Percentiles rank a stretch among this genome's conserved stretches.
phyloP scores from a whole-genome alignment of 2,329 filamentous ascomycete species.

The Aspergillus sp. region DNA sequence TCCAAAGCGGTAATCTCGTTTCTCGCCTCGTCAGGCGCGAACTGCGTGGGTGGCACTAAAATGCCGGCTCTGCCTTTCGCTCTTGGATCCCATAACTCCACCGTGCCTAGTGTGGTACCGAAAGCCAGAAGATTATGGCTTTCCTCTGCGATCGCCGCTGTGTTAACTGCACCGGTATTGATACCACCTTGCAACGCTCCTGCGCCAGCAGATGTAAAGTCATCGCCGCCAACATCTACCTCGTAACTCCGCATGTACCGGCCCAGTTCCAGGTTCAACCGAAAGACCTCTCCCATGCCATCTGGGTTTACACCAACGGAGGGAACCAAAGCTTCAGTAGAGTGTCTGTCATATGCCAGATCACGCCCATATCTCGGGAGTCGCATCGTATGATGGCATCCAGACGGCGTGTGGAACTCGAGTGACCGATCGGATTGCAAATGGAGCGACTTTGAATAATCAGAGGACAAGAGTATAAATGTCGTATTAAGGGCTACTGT shows the following conservation, averaged over 20 bases:
- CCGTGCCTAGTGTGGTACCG: slow-evolving; percentile 87
- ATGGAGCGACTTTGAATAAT: slow-evolving; percentile 92
- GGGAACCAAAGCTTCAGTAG: slow-evolving; percentile 79
- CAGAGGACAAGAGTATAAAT: slow-evolving; percentile 78
- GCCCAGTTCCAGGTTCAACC: slow-evolving; percentile 83
- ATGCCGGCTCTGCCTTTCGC: slow-evolving; percentile 75
- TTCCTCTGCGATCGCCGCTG: slow-evolving; percentile 75
- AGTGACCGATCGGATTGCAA: slow-evolving; percentile 85
- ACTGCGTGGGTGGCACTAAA: slow-evolving; percentile 51
- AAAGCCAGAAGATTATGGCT: slow-evolving; percentile 89
- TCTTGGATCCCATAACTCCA: slow-evolving; percentile 93
- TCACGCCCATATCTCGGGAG: slow-evolving; percentile 90
- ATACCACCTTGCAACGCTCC: slow-evolving; percentile 81
- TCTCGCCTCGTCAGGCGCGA: slow-evolving; percentile 33
- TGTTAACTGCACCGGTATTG: slow-evolving; percentile 77
- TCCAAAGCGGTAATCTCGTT: slow-evolving; percentile 77
- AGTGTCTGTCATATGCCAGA: slow-evolving; percentile 72
- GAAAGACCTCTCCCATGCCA: slow-evolving; percentile 84
- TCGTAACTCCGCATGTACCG: slow-evolving; percentile 94
- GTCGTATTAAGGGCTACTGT: slow-evolving; percentile 87
- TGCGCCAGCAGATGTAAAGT: slow-evolving; percentile 58
- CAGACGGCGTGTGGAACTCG: slow-evolving; percentile 85
- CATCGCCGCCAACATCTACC: slow-evolving; percentile 80
- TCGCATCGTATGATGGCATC: slow-evolving; percentile 81
- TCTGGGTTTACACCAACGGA: slow-evolving; percentile 80